Evolutionary conservation across 306 rosid species (phyloP), one percentile per base, ranked within the genome.

Genomic region (Corylus avellana): DNA sequence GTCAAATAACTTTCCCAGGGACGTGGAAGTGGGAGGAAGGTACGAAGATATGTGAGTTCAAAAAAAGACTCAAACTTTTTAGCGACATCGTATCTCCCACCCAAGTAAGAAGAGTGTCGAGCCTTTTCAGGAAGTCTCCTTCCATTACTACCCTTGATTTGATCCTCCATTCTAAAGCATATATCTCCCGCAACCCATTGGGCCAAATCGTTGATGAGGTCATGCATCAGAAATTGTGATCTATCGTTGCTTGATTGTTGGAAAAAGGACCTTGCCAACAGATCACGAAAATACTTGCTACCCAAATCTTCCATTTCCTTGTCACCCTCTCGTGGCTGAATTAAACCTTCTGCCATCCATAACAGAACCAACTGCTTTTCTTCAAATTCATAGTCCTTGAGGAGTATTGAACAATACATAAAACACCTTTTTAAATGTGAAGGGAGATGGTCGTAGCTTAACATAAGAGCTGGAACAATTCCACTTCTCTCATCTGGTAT

Each of bases 1-100:
- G 73, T 59, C 22, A 22, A 22, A 22, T 22, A 22, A 22, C 22
- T 22, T 22, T 22, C 22, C 22, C 22, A 22, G 22, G 22, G 22
- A 22, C 22, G 22, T 22, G 22, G 70, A 70, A 3, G 22, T 25
- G 55, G 80, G 75, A 94, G 82, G 35, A 92, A 72, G 97, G 98
- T 49, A 92, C 98, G 81, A 84, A 94, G 27, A 94, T 97, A 7
- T 14, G 4, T 35, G 48, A 35, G 7, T 14, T 64, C 12, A 64
- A 13, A 64, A 64, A 64, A 37, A 14, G 5, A 25, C 71, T 17
- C 48, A 16, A 64, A 64, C 71, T 7, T 35, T 8, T 16, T 35
- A 6, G 4, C 1, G 10, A 12, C 48, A 14, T 64, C 48, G 16
- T 6, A 64, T 1, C 0, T 1, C 3, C 22, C 71, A 7, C 12